A percentile compares a stretch with the other conserved stretches of the same genome.
phyloP scores from a whole-genome alignment of 148 eudicot species.

The Beta vulgaris region DNA sequence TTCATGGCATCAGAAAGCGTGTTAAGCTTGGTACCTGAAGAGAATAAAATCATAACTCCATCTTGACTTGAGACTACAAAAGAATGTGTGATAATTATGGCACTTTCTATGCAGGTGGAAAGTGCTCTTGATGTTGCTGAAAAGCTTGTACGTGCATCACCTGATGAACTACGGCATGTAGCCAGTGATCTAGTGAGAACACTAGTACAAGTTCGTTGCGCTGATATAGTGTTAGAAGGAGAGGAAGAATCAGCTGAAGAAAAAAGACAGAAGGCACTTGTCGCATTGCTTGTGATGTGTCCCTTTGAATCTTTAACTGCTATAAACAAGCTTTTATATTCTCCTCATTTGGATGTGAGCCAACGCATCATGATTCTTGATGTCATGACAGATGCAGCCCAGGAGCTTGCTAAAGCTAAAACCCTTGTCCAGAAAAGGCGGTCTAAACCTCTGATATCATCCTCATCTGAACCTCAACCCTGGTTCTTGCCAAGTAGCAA shows the following conservation, averaged over 20 bases:
- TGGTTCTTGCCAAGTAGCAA: conserved; percentile 81
- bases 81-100: neutral
- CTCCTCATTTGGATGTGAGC: conserved; percentile 77
- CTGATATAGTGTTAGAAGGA: conserved; percentile 69
- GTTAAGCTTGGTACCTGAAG: neutral
- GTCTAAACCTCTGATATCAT: conserved; percentile 52
- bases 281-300: conserved; percentile 68
- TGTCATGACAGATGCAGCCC: conserved; percentile 86
- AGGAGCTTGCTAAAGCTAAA: conserved; percentile 73
- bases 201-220: conserved; percentile 78
- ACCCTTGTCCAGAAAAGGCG: conserved; percentile 37
- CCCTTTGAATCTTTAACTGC: conserved; percentile 75
- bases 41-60: neutral
- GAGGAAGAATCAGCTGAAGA: conserved; percentile 91
- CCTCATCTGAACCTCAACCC: conserved; percentile 56
- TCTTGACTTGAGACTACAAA: neutral
- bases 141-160: conserved; percentile 86
- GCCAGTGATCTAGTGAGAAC: conserved; percentile 73
- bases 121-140: conserved; percentile 89
- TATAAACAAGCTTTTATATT: conserved; percentile 67
- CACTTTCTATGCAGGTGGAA: conserved; percentile 55
- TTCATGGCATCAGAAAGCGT: neutral
- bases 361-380: conserved; percentile 91
- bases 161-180: conserved; percentile 69
- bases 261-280: conserved; percentile 75